Base-by-base conservation (phyloP, 306 rosid genomes). In the Corylus heterophylla region DNA sequence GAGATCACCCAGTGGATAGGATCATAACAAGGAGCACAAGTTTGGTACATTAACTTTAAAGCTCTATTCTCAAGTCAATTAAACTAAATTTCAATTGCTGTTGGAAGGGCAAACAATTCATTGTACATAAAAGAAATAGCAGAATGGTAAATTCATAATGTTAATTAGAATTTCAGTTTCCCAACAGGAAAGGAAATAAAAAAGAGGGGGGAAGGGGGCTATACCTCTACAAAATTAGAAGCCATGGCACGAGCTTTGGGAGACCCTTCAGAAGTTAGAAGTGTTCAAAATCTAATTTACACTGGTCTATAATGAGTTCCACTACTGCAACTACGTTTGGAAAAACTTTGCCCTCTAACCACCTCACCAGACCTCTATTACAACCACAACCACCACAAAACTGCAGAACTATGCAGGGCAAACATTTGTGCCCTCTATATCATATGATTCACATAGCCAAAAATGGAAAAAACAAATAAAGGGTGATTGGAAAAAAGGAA, bases 391-490 rank as follows among this genome's bases (percentile, higher is more conserved):
- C 86, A 80, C 81, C 62, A 73, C 75, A 71, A 35, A 85, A 61
- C 25, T 25, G 54, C 71, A 55, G 25, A 71, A 69, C 85, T 78
- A 75, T 61, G 77, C 45, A 79, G 82, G 89, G 88, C 93, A 81
- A 51, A 51, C 29, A 76, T 78, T 84, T 74, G 80, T 59, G 83
- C 88, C 90, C 92, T 64, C 17, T 50, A 79, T 78, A 80, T 85
- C 81, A 86, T 74, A 12, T 29, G 56, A 75, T 82, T 85, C 76
- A 83, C 58, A 69, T 72, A 75, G 82, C 82, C 76, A 14, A 80
- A 56, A 75, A 67, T 63, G 71, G 71, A 16, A 42, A 42, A 42
- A 42, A 42, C 67, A 66, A 64, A 42, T 69, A 49, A 67, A 79
- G 13, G 63, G 48, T 63, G 61, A 78, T 67, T 61, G 20, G 55